A percentile compares a stretch with the other conserved stretches of the same genome.
These are phyloP conservation scores for Amaranthus hypochondriacus DNA, from an alignment of 148 eudicot genomes.

Conservation along the genomic window DNA sequence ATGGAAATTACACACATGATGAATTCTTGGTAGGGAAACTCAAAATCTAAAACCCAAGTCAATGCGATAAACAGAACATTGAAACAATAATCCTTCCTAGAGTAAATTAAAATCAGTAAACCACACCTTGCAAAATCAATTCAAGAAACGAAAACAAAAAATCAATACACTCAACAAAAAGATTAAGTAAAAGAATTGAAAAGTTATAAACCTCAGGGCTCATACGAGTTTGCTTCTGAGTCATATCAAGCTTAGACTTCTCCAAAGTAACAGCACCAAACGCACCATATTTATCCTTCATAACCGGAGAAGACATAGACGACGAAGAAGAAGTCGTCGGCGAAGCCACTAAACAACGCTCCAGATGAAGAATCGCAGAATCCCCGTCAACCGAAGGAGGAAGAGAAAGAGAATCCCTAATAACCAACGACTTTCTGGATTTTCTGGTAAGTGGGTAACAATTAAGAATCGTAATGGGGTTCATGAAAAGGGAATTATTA, in stretches of 20 bases:
- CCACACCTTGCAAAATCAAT: background rate
- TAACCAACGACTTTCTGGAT: conserved; percentile 10
- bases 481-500: conserved; percentile 26
- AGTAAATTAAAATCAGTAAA: background rate
- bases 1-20: no score
- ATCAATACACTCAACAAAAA: background rate
- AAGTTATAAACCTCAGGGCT: conserved; percentile 59
- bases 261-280: conserved; percentile 65
- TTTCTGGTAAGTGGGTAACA: conserved; percentile 12
- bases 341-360: conserved; percentile 52
- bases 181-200: no score
- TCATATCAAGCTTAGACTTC: conserved; percentile 61
- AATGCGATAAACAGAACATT: background rate
- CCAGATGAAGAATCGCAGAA: conserved; percentile 41
- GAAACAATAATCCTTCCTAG: background rate
- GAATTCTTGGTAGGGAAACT: background rate
- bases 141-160: background rate
- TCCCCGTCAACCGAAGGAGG: conserved; percentile 43
- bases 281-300: conserved; percentile 61
- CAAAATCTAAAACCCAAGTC: background rate
- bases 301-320: conserved; percentile 29
- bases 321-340: conserved; percentile 31
- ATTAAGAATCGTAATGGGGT: conserved; percentile 19
- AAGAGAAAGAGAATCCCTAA: conserved; percentile 27
- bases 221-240: conserved; percentile 46